Percentiles rank a stretch among this genome's conserved stretches.
These are phyloP conservation scores for Athelia psychrophila DNA, from an alignment of 1,284 basidiomycete species.

Conservation along the genomic window DNA sequence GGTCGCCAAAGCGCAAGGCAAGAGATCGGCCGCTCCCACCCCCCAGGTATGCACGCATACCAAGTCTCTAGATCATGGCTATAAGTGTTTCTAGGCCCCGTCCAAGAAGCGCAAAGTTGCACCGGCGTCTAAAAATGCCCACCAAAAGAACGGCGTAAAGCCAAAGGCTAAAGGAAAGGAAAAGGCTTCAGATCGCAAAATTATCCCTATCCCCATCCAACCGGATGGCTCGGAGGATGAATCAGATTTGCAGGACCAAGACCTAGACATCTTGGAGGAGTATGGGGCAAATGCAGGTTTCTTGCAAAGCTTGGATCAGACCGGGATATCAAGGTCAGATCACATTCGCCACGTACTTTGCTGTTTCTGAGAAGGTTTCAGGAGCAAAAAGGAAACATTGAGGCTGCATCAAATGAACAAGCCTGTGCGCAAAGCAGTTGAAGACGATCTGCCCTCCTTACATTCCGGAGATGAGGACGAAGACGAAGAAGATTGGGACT, in stretches of 20 bases:
- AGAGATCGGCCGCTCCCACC: conserved; percentile 31
- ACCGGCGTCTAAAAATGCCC: conserved; percentile 16
- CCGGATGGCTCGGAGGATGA: conserved; percentile 39
- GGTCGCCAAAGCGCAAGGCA: conserved; percentile 10
- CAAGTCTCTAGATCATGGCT: too few species aligned
- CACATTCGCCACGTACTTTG: conserved; percentile 2
- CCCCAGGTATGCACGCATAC: conserved; percentile 22
- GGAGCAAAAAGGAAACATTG: conserved; percentile 77
- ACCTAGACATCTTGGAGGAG: conserved; percentile 56
- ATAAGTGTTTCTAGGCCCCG: conserved; percentile 14
- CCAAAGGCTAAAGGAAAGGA: conserved; percentile 50
- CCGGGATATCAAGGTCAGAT: conserved; percentile 67
- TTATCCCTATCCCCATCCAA: conserved; percentile 57
- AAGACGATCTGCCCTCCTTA: conserved; percentile 63
- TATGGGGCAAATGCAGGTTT: conserved; percentile 59
- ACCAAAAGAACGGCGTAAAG: conserved; percentile 21
- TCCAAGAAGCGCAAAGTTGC: conserved; percentile 47
- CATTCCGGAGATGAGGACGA: conserved; percentile 60
- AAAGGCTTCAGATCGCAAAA: conserved; percentile 53
- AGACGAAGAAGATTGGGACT: conserved; percentile 45
- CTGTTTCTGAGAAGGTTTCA: conserved; percentile 25
- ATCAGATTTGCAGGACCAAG: conserved; percentile 58
- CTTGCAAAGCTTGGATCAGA: conserved; percentile 60
- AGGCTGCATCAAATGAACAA: conserved; percentile 62
- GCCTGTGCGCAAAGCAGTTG: conserved; percentile 44